Conservation (phyloP, 2,329 filamentous ascomycete species). For the Phoma herbarum region DNA sequence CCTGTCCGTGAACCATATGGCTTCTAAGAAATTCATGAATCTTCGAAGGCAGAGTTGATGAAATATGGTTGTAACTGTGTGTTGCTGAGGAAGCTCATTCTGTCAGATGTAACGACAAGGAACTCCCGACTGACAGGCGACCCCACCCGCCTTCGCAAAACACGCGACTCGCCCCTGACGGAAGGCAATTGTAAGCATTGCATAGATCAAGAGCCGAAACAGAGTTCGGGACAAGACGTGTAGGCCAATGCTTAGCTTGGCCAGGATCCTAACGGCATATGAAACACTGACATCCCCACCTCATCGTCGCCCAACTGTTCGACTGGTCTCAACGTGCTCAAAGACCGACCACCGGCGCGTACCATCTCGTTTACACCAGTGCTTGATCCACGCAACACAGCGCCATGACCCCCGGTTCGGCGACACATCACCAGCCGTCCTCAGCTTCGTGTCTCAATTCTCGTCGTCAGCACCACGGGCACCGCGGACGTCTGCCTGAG, state of each 20-base stretch:
- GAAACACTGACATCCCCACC: conserved; percentile 37
- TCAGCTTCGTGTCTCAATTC: conserved; percentile 3
- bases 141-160: not conserved
- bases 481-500: not conserved
- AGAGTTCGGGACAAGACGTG: conserved; percentile 28
- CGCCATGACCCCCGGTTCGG: conserved; percentile 13
- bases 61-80: not conserved
- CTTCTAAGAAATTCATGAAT: not conserved
- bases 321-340: conserved; percentile 4
- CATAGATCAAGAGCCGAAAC: conserved; percentile 26
- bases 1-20: not conserved
- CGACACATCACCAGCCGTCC: conserved; percentile 1
- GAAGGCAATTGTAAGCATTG: conserved; percentile 5
- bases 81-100: not conserved
- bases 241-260: conserved; percentile 29
- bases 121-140: not conserved
- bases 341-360: not conserved
- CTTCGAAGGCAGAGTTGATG: not conserved
- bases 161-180: not conserved
- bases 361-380: not conserved
- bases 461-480: conserved; percentile 4
- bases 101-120: conserved; percentile 1
- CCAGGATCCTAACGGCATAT: conserved; percentile 22
- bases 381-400: conserved; percentile 12
- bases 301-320: conserved; percentile 1